Base-by-base conservation (phyloP, 345 rosid genomes). In the Fremontodendron californicum region DNA sequence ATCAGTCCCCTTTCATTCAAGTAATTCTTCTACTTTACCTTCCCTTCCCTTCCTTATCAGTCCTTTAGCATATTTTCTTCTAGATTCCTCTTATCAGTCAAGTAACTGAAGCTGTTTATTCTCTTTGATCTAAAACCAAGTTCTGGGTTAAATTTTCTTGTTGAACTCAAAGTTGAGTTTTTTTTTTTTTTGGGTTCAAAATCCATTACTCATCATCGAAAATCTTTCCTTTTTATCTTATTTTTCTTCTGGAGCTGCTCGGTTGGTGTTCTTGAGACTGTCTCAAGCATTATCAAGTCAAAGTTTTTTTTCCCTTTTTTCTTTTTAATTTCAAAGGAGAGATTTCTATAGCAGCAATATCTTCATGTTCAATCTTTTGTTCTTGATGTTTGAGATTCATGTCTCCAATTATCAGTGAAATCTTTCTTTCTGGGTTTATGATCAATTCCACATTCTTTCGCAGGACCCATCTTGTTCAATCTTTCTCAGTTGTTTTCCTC, bases 401-500 rank as follows among this genome's bases (percentile, higher is more conserved):
- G 99, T 93, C 92, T 96, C 93, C 93, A 73, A 82, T 91, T 86
- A 88, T 92, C 85, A 82, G 92, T 93, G 98, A 96, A 76, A 86
- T 90, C 65, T 81, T 91, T 57, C 88, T 88, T 80, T 87, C 90
- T 40, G 96, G 88, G 84, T 93, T 81, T 86, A 96, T 96, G 96
- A 85, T 87, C n/a, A n/a, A n/a, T n/a, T n/a, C n/a, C n/a, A n/a
- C n/a, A n/a, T n/a, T n/a, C n/a, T n/a, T n/a, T n/a, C n/a, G n/a
- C n/a, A n/a, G n/a, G n/a, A n/a, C n/a, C n/a, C n/a, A n/a, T 80
- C 89, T 96, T 39, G 98, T 96, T 92, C 99, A 96, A 84, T 96
- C 99, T 35, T 92, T 96, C 91, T 96, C 99, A 74, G 96, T 93
- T 75, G 99, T 91, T 82, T 96, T 96, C 87, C 99, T 96, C 79